These are phyloP conservation scores for Plasmodium blacklocki DNA, from an alignment of 169 alveolate genomes.

Conservation along the genomic window DNA sequence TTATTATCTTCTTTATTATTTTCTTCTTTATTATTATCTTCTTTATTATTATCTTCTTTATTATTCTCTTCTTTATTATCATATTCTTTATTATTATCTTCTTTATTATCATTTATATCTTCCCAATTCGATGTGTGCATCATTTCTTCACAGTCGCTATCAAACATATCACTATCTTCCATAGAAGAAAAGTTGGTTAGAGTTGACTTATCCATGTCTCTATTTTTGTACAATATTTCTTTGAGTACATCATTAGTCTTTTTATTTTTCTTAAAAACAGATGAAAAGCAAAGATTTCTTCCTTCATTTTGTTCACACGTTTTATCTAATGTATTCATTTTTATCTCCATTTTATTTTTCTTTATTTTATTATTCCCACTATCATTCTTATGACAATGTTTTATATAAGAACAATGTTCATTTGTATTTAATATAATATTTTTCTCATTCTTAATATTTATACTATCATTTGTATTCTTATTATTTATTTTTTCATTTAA, in stretches of 20 bases:
- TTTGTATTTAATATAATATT: not conserved
- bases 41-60: not conserved
- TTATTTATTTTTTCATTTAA: no score
- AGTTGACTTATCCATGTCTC: conserved; percentile 1
- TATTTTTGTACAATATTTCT: conserved; percentile 4
- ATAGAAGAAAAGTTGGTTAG: conserved; percentile 18
- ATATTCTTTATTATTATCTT: no score
- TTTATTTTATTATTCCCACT: not conserved
- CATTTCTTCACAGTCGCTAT: conserved; percentile 31
- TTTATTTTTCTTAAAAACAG: conserved; percentile 13
- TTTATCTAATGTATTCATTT: conserved; percentile 3
- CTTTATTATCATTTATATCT: not conserved
- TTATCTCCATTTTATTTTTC: conserved; percentile 19
- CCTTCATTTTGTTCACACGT: no score
- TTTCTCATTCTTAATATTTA: not conserved
- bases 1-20: not conserved
- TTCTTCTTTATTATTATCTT: not conserved
- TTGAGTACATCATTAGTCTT: conserved; percentile 11
- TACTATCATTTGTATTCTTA: not conserved
- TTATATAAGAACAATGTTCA: not conserved
- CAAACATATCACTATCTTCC: conserved; percentile 26
- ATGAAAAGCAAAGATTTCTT: conserved; percentile 13
- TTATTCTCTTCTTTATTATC: not conserved
- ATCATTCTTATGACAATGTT: not conserved
- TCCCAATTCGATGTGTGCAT: not conserved